Conservation (phyloP, 192 early-diverging fungal species). For the Diversispora eburnea region DNA sequence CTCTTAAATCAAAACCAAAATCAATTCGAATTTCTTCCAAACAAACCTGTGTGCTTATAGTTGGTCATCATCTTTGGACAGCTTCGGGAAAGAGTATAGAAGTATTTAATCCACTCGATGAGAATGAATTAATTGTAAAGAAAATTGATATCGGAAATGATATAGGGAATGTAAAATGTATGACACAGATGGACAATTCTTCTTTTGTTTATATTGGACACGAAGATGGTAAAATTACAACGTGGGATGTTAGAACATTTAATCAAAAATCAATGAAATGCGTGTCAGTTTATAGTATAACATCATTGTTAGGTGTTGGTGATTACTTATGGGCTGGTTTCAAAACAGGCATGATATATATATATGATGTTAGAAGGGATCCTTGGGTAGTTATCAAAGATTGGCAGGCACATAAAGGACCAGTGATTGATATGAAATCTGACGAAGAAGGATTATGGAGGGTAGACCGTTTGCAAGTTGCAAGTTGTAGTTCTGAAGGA, state of each 20-base stretch:
- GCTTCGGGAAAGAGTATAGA: conserved; percentile 55
- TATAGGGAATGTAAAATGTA: conserved; percentile 55
- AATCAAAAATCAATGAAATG: conserved; percentile 46
- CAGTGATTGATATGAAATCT: conserved; percentile 44
- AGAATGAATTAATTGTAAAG: conserved; percentile 27
- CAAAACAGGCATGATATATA: conserved; percentile 71
- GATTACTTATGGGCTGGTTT: conserved; percentile 75
- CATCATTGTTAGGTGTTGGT: conserved; percentile 56
- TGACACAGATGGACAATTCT: conserved; percentile 49
- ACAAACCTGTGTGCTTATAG: conserved; percentile 49
- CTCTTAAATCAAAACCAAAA: conserved; percentile 36
- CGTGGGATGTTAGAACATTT: conserved; percentile 57
- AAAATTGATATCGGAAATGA: conserved; percentile 44
- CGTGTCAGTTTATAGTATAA: conserved; percentile 66
- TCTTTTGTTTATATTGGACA: conserved; percentile 64
- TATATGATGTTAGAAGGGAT: conserved; percentile 53
- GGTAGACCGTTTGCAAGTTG: conserved; percentile 52
- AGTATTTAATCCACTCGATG: conserved; percentile 46
- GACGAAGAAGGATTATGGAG: conserved; percentile 56
- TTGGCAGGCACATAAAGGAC: conserved; percentile 60
- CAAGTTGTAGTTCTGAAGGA: conserved; percentile 60
- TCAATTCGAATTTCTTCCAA: conserved; percentile 43
- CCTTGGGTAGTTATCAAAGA: conserved; percentile 58
- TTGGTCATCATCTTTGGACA: conserved; percentile 57
- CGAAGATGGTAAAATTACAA: conserved; percentile 74